Evolutionary conservation across 257 asterid species (phyloP), one percentile per base, ranked within the genome.

Genomic region (Echites panduratus): DNA sequence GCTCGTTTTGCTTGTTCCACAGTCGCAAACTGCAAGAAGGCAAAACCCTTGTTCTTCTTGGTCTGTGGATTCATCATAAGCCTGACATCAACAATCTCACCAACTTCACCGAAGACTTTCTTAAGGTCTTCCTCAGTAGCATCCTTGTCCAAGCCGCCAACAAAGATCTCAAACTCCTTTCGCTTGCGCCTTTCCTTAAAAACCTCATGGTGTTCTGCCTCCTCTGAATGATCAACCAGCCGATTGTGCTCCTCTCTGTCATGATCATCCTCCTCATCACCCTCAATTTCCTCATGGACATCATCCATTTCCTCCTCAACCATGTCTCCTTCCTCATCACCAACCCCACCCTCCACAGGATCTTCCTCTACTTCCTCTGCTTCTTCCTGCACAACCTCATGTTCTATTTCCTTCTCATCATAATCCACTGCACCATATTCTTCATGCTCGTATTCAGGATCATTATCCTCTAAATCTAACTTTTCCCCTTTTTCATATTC

Each of bases 141-240:
- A 84, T 92, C 99, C 91, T 95, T 95, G 88, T 92, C 98, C 83
- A 95, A 82, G 56, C 99, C 99, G 64, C 99, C 98, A 48, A 95
- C 94, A 84, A 92, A 95, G 68, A 95, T 80, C 83, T 95, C 99
- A 75, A 92, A 95, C 75, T 95, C 99, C 82, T 95, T 95, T 68
- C 99, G 79, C 84, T 95, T 95, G 77, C 93, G 94, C 72, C 99
- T 89, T 84, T 95, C 98, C 70, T 87, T 87, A 78, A 88, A 78
- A 70, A 90, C 77, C 74, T 91, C 87, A 19, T 90, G 97, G 79
- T 92, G 98, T 73, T 94, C 98, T 59, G 86, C 96, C 68, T 92
- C 97, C 76, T 95, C 99, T 2, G 86, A 91, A 82, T 87, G 86
- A 78, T 88, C 89, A 82, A 68, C 83, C 87, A 89, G 80, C 70